These are phyloP conservation scores for Grifola frondosa DNA, from an alignment of 1,284 basidiomycete species.

Conservation along the genomic window DNA sequence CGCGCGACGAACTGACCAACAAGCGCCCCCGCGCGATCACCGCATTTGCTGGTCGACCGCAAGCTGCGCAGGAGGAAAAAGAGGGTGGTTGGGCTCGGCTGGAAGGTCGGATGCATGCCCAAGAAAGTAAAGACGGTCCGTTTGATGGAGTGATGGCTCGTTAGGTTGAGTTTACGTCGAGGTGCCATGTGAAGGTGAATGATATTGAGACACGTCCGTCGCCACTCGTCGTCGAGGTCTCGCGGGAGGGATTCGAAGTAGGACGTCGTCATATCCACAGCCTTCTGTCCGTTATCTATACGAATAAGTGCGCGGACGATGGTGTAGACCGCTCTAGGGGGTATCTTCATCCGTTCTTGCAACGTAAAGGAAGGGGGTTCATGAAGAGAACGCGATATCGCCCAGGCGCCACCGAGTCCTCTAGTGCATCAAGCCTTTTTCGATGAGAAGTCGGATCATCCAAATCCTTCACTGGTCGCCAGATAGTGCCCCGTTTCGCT, in stretches of 20 bases:
- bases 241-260: slow-evolving; percentile 28
- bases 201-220: slow-evolving; percentile 28
- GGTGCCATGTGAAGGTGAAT: slow-evolving; percentile 33
- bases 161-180: slow-evolving; percentile 12
- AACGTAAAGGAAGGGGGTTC: slow-evolving; percentile 16
- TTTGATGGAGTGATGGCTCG: slow-evolving; percentile 35
- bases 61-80: slow-evolving; percentile 57
- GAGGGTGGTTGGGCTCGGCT: slow-evolving; percentile 62
- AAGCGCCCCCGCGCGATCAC: slow-evolving; percentile 48
- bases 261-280: slow-evolving; percentile 24
- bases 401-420: slow-evolving; percentile 6
- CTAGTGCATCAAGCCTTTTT: slow-evolving; percentile 4
- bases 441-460: not conserved
- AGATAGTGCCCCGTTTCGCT: slow-evolving; percentile 19
- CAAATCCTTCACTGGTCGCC: not conserved
- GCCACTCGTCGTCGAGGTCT: slow-evolving; percentile 15
- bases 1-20: slow-evolving; percentile 44
- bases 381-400: slow-evolving; percentile 18
- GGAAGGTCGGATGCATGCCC: slow-evolving; percentile 44
- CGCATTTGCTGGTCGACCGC: slow-evolving; percentile 44
- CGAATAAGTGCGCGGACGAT: slow-evolving; percentile 22
- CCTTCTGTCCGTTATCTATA: slow-evolving; percentile 22
- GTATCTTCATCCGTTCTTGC: slow-evolving; percentile 12
- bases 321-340: slow-evolving; percentile 16
- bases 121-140: slow-evolving; percentile 43